A percentile compares a stretch with the other conserved stretches of the same genome.
phyloP scores from a whole-genome alignment of 2,329 filamentous ascomycete species.

The Apiospora rasikravindrae region DNA sequence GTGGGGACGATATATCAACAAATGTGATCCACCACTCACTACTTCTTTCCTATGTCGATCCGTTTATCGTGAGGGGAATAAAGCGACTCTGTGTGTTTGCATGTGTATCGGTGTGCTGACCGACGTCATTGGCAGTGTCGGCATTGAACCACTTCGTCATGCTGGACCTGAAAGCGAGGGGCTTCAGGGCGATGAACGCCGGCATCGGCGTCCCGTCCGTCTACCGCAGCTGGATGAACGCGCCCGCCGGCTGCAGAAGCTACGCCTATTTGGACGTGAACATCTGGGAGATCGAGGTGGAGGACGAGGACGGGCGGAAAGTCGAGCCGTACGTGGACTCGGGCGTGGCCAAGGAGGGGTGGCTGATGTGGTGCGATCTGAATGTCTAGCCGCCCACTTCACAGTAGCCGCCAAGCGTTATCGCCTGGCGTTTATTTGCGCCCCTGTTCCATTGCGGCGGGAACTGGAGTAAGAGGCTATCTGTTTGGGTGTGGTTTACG shows the following conservation, averaged over 20 bases:
- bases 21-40: neutral
- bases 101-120: neutral
- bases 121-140: constrained; percentile 23
- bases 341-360: constrained; percentile 8
- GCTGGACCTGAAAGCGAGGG: constrained; percentile 31
- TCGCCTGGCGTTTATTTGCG: neutral
- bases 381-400: neutral
- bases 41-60: neutral
- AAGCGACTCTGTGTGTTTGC: neutral
- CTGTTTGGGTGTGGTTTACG: neutral
- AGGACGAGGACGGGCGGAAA: constrained; percentile 17
- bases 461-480: neutral
- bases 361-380: constrained; percentile 22
- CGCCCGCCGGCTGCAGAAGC: constrained; percentile 21
- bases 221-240: constrained; percentile 22
- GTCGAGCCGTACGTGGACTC: constrained; percentile 18
- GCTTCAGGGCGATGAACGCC: constrained; percentile 28
- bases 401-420: neutral
- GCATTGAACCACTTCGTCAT: constrained; percentile 31
- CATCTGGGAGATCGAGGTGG: constrained; percentile 19
- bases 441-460: neutral
- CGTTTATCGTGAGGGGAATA: neutral
- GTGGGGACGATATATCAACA: neutral
- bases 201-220: constrained; percentile 18
- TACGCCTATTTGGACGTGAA: neutral